These are phyloP conservation scores for Ophiocordyceps camponoti-saundersi DNA, from an alignment of 2,329 filamentous ascomycete genomes.

Conservation along the genomic window DNA sequence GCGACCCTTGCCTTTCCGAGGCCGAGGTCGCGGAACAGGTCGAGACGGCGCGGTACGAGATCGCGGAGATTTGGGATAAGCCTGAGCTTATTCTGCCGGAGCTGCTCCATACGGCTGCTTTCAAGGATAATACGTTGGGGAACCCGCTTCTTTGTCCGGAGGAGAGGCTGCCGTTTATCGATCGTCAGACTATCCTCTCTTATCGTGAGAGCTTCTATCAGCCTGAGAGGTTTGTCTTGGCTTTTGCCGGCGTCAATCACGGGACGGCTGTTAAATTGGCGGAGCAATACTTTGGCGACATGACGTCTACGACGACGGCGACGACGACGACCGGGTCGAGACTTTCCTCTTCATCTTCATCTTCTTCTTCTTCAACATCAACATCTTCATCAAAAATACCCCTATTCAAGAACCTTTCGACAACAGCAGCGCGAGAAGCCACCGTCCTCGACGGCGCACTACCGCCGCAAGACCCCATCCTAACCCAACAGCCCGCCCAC, in stretches of 20 bases:
- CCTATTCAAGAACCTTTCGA: constrained; percentile 79
- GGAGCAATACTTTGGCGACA: constrained; percentile 80
- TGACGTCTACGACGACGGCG: constrained; percentile 35
- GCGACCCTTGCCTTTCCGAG: constrained; percentile 68
- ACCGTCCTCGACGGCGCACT: constrained; percentile 27
- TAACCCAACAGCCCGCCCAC: constrained; percentile 50
- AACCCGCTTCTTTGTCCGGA: constrained; percentile 84
- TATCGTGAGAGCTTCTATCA: constrained; percentile 76
- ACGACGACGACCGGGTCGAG: constrained; percentile 2
- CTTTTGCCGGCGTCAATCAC: constrained; percentile 85
- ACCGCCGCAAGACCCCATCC: constrained; percentile 20
- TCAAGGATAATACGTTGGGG: constrained; percentile 88
- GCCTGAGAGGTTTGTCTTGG: constrained; percentile 83
- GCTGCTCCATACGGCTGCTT: constrained; percentile 86
- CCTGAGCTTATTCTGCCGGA: constrained; percentile 92
- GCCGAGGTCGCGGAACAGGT: constrained; percentile 78
- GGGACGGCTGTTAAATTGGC: constrained; percentile 61
- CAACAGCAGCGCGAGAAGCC: constrained; percentile 47
- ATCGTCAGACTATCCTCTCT: constrained; percentile 52
- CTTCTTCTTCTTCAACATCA: no score
- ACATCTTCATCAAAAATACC: constrained; percentile 59
- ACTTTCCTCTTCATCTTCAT: no score
- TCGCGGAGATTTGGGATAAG: constrained; percentile 94
- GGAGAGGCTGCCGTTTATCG: constrained; percentile 62
- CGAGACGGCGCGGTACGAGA: constrained; percentile 85